Evolutionary conservation across 768 basidiomycete species (phyloP), one percentile per base, ranked within the genome.

Genomic region (Candolleomyces aberdarensis): DNA sequence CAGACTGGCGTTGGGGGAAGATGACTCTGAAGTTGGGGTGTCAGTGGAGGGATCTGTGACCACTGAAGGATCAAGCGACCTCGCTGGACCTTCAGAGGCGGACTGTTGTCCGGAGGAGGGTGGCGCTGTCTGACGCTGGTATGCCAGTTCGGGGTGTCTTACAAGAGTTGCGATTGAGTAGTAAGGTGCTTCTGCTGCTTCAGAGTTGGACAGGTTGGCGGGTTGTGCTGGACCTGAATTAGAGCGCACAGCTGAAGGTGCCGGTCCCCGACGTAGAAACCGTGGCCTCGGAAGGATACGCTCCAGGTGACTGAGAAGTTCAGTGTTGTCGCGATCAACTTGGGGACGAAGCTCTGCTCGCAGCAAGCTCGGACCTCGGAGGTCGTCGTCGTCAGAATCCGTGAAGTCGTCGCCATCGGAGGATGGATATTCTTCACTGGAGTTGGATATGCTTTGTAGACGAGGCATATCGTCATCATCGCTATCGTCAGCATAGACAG

Each of bases 401-500:
- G n/a, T 39, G 13, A 64, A 64, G n/a, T 63, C 68, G n/a, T 68
- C 68, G 39, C 62, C 63, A 22, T 68, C 67, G 13, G 66, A 66
- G 26, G 60, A 65, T 6, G 57, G 56, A 29, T 72, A 67, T 52
- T 69, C 73, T 32, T 76, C 76, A 48, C 74, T 76, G 32, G 68
- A 72, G 32, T 71, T 72, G 36, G 75, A 77, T 7, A 77, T 71
- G 54, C 65, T 70, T 55, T 71, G 75, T 57, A 73, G 72, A 46
- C 43, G 71, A 41, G 72, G 80, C 72, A 78, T 84, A 61, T 74
- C 72, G 41, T 65, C 66, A 31, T 67, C 64, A 44, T 61, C 70
- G 29, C 68, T 64, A 22, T 66, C 64, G 39, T 64, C 63, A 44
- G 49, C 54, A n/a, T 22, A 26, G 10, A 20, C 31, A 55, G 17